Evolutionary conservation across 345 rosid genomes (phyloP).

Genomic region (Excoecaria agallocha): DNA sequence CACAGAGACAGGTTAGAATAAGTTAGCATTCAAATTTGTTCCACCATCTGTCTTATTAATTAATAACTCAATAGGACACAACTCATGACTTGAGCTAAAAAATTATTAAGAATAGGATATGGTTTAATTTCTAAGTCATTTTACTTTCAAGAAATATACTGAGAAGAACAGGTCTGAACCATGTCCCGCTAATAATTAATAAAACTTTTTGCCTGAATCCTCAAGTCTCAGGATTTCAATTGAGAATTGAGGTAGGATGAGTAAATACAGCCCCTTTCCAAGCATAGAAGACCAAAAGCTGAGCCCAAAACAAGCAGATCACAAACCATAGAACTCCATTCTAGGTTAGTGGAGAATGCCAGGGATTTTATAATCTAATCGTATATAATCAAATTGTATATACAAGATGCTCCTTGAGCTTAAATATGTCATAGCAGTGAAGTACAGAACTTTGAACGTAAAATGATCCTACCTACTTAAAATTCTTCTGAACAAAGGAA

Average conservation of each 20-base stretch:
- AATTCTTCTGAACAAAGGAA: neutral
- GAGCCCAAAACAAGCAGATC: neutral
- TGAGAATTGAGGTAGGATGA: neutral
- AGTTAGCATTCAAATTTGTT: neutral
- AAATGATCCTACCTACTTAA: neutral
- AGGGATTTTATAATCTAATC: neutral
- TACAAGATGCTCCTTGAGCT: neutral
- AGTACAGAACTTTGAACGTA: neutral
- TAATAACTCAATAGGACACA: neutral
- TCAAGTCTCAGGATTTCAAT: neutral
- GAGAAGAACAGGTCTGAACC: neutral
- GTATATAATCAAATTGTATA: neutral
- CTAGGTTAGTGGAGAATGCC: neutral
- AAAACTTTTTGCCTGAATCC: neutral
- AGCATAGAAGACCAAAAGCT: neutral
- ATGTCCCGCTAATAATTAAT: neutral
- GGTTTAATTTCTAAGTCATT: neutral
- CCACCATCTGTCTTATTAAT: neutral
- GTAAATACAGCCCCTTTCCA: neutral
- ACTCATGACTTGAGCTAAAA: neutral
- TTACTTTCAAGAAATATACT: neutral
- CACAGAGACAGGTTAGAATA: neutral
- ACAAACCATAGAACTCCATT: neutral
- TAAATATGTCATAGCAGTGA: neutral
- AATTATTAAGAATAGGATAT: neutral